Base-by-base conservation (phyloP, 1,284 basidiomycete genomes). In the Ganoderma sinense region DNA sequence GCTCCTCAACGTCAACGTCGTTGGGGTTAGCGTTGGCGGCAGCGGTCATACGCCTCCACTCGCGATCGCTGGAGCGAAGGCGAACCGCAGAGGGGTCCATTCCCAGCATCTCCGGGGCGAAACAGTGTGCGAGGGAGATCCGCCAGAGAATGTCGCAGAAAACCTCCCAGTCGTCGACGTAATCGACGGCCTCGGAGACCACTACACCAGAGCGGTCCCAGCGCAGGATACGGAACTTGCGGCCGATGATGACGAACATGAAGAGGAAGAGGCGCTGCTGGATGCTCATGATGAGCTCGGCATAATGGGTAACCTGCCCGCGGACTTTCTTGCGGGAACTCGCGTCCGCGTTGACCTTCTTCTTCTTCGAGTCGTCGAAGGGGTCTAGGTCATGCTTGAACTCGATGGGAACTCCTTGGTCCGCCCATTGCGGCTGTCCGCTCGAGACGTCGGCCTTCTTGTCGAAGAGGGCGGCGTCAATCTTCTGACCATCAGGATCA, bases 201-300 rank as follows among this genome's bases (percentile, higher is more conserved):
- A 71, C n/a, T 8, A 48, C 55, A 4, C 73, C 74, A 4, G 74
- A 69, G 20, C 68, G 41, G 41, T 75, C 73, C 68, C 68, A 75
- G 7, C 69, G 69, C 2, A 70, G 18, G 29, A 75, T 6, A 2
- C 73, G 71, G 16, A 59, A 65, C 2, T 29, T 31, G 18, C 56
- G 43, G 16, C 71, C 69, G 33, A 70, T 41, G 62, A 75, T 39
- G 56, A 72, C 6, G 62, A 73, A 23, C 64, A 67, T 62, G 64
- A 69, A 69, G 13, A 72, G 51, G 18, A 48, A 45, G n/a, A 48
- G 31, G 31, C 69, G 72, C 6, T 71, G 72, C 16, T 73, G 72
- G 31, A 62, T 39, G 14, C 14, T 6, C 40, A 69, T 64, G 14
- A 66, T 23, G 23, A 59, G 41, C 48, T 69, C 69, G 14, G 67